Base-by-base conservation (phyloP, 495 filamentous ascomycete genomes). In the Amniculicola lignicola region DNA sequence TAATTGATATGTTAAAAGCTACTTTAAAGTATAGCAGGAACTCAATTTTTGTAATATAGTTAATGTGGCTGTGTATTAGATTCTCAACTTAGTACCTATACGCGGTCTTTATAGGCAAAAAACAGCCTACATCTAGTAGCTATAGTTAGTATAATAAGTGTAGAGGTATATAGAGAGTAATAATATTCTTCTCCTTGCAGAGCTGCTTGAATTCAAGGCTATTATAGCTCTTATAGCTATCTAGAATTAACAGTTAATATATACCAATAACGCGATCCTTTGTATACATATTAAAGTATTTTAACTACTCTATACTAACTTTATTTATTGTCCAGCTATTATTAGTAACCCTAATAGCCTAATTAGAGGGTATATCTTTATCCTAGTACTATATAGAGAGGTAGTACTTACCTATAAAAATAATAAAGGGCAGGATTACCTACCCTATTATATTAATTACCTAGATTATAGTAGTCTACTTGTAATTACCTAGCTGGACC, bases 221-320 rank as follows among this genome's bases (percentile, higher is more conserved):
- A 19, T 40, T 40, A 40, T 40, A 19, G 37, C 37, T 40, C 37
- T 40, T 19, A 40, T 40, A 40, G 37, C 37, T 19, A 19, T 40
- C 16, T 6, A 40, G 7, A 40, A 40, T 40, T 6, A 40, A 18
- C 16, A 40, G 24, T 9, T 16, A 16, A 9, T 22, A 21, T 45
- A 16, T 7, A 7, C 16, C 16, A 24, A 45, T 25, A 45, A 18
- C 18, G 25, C 11, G 11, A 6, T 11, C 7, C 41, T 45, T 45
- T 45, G 21, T 45, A 45, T 45, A 16, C 6, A 11, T 45, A 23
- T 45, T 16, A 45, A 45, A 45, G 41, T 45, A 16, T 16, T 45
- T 16, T 45, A 45, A 25, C 41, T 16, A 45, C 41, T 21, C 11
- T 9, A 45, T 5, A 22, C 11, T 25, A 45, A 28, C 7, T 18